phyloP scores from a whole-genome alignment of 352 stramenopile genomes.

The Pythium brachiatum region DNA sequence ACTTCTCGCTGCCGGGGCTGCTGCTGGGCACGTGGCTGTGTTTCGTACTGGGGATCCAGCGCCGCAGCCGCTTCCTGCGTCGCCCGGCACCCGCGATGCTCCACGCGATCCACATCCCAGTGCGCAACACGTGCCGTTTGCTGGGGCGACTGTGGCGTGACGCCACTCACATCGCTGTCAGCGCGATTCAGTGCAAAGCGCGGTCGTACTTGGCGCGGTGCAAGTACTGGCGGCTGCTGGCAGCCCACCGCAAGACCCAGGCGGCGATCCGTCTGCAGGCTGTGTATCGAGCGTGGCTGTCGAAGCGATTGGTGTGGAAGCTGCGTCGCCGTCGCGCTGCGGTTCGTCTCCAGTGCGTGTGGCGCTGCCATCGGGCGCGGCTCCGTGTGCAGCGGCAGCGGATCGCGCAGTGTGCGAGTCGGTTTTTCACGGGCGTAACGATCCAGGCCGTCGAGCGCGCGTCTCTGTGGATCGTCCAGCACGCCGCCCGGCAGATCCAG shows the following conservation, averaged over 20 bases:
- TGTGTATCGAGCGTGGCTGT: conserved; percentile 46
- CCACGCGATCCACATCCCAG: conserved; percentile 36
- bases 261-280: conserved; percentile 37
- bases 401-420: conserved; percentile 16
- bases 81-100: conserved; percentile 35
- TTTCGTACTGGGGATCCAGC: conserved; percentile 26
- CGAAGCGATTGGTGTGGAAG: conserved; percentile 24
- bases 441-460: conserved; percentile 23
- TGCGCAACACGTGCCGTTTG: conserved; percentile 29
- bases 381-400: conserved; percentile 23
- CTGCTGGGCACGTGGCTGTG: conserved; percentile 44
- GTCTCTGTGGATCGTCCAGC: conserved; percentile 20
- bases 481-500: conserved; percentile 38
- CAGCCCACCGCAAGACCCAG: conserved; percentile 16
- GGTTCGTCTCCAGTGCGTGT: conserved; percentile 46
- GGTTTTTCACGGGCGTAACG: conserved; percentile 22
- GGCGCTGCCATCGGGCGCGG: conserved; percentile 36
- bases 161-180: conserved; percentile 19
- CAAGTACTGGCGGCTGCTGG: conserved; percentile 24
- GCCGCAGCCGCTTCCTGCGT: conserved; percentile 34
- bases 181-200: conserved; percentile 37
- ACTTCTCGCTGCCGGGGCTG: conserved; percentile 34
- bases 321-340: conserved; percentile 30
- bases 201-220: conserved; percentile 31
- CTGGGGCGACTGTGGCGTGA: conserved; percentile 30